Evolutionary conservation across 148 eudicot species (phyloP), one percentile per base, ranked within the genome.

Genomic region (Vaccinium vitisidaea): DNA sequence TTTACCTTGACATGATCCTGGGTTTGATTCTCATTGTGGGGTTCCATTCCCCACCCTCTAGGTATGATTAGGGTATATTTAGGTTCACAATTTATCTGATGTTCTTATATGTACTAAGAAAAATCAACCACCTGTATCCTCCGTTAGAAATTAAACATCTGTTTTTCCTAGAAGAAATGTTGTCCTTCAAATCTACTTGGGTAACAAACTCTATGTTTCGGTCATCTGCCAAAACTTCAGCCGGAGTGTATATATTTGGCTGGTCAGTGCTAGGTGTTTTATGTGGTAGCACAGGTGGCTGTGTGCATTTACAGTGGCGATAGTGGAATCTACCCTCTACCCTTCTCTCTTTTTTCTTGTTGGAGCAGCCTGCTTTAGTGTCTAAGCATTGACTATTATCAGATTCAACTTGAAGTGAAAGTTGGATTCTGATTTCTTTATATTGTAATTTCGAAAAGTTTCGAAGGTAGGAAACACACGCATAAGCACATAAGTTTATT

Each of bases 231-330:
- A 75, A 9, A 75, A 46, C 78, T 75, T 43, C 1, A 6, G n/a
- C 50, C 1, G 53, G 54, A 75, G 21, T 75, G 27, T 8, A 46
- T 18, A 48, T 16, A 23, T 77, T 54, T 77, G 80, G 54, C 55
- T 48, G 79, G 55, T 75, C 54, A 46, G 79, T 46, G 54, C 48
- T 48, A 48, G 79, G 25, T 75, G 54, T 75, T 75, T 75, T 16
- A 23, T 65, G 71, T 25, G 71, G 71, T 30, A 65, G 6, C 48
- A 75, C 43, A n/a, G 77, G 46, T 36, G 53, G 50, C 10, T 74
- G 52, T 74, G 25, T 18, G 25, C 9, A 75, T 75, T 32, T 18
- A 75, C 79, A 48, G 25, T 48, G 27, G 10, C 48, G 27, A 10
- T 49, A 48, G 13, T 75, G 18, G 54, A 21, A 49, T 76, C 27